Evolutionary conservation across 208 protist genomes (phyloP).

Genomic region (Endotrypanum monterogeii): DNA sequence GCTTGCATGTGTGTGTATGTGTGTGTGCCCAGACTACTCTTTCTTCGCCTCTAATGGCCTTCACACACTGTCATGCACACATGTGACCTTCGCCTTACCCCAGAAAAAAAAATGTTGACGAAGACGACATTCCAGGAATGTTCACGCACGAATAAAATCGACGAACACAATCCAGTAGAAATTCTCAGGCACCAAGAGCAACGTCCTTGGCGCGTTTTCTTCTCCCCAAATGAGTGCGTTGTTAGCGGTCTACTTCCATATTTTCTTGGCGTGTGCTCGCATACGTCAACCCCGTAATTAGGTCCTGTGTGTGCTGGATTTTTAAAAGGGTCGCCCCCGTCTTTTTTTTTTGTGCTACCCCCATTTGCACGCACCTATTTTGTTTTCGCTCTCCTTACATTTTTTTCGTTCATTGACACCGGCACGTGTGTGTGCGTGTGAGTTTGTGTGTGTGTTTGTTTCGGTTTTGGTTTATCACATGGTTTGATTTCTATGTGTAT

Average conservation of each 20-base stretch:
- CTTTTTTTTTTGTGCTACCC: slow-evolving; percentile 20
- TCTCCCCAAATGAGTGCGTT: background rate
- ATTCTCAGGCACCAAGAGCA: background rate
- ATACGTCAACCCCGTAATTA: no score
- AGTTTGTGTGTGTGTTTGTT: background rate
- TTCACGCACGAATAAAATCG: background rate
- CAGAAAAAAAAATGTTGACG: background rate
- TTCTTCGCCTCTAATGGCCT: background rate
- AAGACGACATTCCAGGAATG: background rate
- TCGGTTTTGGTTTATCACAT: background rate
- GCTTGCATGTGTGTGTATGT: no score
- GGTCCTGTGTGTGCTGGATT: background rate
- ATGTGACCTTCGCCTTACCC: background rate
- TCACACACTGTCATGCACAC: background rate
- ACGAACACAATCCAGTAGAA: background rate
- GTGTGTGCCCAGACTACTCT: background rate
- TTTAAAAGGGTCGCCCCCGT: no score
- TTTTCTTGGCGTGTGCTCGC: background rate
- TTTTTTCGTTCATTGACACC: background rate
- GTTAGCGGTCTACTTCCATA: slow-evolving; percentile 2
- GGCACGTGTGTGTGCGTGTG: background rate
- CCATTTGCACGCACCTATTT: slow-evolving; percentile 11
- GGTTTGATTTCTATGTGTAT: background rate
- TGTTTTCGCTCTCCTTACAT: slow-evolving; percentile 8
- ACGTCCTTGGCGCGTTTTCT: background rate